These are phyloP conservation scores for Ceratobasidium sp. DNA, from an alignment of 1,284 basidiomycete species.

Conservation along the genomic window DNA sequence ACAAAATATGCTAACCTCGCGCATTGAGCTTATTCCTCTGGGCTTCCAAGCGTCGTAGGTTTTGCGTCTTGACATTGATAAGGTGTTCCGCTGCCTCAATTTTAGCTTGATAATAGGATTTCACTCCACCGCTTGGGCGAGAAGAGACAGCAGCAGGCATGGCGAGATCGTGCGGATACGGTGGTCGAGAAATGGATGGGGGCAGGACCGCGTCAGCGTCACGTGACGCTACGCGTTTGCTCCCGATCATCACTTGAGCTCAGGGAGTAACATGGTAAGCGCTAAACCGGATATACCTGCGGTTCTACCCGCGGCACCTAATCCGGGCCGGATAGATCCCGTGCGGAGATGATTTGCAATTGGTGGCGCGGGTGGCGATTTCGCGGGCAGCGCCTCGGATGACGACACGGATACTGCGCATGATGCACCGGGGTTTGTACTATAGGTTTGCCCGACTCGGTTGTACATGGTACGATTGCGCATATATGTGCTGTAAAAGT, in stretches of 20 bases:
- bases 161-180: neutral
- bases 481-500: no score
- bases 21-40: constrained; percentile 97
- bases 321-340: no score
- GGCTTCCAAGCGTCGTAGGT: constrained; percentile 92
- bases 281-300: no score
- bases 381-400: no score
- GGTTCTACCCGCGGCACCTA: no score
- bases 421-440: no score
- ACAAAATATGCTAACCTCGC: constrained; percentile 64
- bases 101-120: constrained; percentile 95
- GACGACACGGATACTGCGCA: no score
- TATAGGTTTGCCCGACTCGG: no score
- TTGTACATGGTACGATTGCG: no score
- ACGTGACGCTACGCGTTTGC: neutral
- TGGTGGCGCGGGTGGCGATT: no score
- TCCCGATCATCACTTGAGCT: neutral
- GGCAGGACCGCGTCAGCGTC: constrained; percentile 4
- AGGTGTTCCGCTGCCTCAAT: constrained; percentile 91
- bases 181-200: neutral
- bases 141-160: constrained; percentile 32
- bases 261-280: no score
- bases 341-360: no score
- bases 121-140: constrained; percentile 62
- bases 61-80: constrained; percentile 97